Base-by-base conservation (phyloP, 2,329 filamentous ascomycete species). In the Colletotrichum phormii region DNA sequence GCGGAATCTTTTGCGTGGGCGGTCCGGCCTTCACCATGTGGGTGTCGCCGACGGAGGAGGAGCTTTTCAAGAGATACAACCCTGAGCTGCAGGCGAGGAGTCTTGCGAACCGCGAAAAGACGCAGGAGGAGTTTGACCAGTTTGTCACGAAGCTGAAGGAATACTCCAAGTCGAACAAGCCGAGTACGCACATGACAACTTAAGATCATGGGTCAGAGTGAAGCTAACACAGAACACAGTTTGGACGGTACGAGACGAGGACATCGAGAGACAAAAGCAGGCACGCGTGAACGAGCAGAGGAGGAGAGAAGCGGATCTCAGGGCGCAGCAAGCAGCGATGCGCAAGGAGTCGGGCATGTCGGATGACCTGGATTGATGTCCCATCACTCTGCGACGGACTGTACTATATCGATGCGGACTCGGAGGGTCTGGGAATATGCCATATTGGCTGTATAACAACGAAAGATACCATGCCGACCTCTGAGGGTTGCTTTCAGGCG, bases 61-160 rank as follows among this genome's bases (percentile, higher is more conserved):
- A 98, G 84, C 89, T 99, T 54, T 95, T 97, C 87, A 88, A 94
- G 85, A 91, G 89, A 83, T 98, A 98, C 86, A 98, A 96, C 82
- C 96, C 96, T 0, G 97, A 98, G 42, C 89, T 99, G n/a, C 94
- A 97, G 80, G 94, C 94, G 82, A 90, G 93, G 79, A 95, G 94
- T 74, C 85, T 97, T n/a, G 95, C 95, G 82, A 90, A 92, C 71
- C 90, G 95, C 22, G 88, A 92, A 71, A 90, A 93, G 81, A 89
- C 90, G 73, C 91, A 97, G 79, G 89, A 95, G 82, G 95, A 98
- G 72, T 98, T 98, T 78, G 94, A 98, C 80, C 89, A 95, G 68
- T 98, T 98, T 79, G 93, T 98, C 33, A 89, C 80, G 61, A 91
- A 92, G 77, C 83, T 99, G 80, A 98, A 97, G 87, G 90, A 96